Evolutionary conservation across 2,329 filamentous ascomycete genomes (phyloP).

Genomic region (Chaetomium sp.): DNA sequence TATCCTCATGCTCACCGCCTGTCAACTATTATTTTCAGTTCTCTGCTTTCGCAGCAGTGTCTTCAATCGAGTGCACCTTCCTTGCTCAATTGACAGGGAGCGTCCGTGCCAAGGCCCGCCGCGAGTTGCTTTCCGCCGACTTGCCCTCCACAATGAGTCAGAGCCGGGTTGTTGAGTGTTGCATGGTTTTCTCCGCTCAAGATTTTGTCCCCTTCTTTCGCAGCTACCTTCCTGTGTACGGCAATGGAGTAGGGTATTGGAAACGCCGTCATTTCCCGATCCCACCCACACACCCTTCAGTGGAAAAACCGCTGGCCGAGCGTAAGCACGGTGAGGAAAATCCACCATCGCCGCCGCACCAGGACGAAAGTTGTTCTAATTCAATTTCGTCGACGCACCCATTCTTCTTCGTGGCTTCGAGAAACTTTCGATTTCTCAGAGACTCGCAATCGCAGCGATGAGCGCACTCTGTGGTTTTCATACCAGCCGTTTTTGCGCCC

Average conservation of each 20-base stretch:
- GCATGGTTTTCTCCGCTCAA: not conserved
- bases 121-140: not conserved
- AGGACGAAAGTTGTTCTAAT: not conserved
- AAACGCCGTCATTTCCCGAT: not conserved
- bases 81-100: not conserved
- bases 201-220: not conserved
- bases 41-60: not conserved
- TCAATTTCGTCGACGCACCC: not conserved
- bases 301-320: not conserved
- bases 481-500: not conserved
- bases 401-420: not conserved
- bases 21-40: not conserved
- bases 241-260: no score
- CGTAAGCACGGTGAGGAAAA: not conserved
- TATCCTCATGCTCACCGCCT: not conserved
- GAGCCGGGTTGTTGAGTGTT: not conserved
- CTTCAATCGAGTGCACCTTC: not conserved
- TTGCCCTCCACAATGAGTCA: not conserved
- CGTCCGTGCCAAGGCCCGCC: not conserved
- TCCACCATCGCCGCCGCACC: not conserved
- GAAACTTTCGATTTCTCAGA: not conserved
- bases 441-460: not conserved
- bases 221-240: no score
- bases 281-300: not conserved
- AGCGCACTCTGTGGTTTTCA: not conserved